Conservation (phyloP, 805 yeast genomes). For the Schwanniomyces sp. region DNA sequence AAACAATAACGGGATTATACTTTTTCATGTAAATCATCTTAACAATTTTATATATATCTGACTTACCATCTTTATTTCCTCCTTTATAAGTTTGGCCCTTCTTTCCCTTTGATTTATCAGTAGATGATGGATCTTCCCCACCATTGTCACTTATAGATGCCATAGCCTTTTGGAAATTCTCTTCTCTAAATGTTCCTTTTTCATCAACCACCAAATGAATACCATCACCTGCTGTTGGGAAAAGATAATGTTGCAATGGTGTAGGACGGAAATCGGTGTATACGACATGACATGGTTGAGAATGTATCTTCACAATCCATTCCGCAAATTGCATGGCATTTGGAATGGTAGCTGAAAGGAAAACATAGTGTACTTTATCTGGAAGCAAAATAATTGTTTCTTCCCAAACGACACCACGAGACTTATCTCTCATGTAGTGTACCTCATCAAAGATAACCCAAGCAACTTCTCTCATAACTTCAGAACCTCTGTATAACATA, state of each 20-base stretch:
- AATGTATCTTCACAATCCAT: constrained; percentile 94
- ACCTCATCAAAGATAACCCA: constrained; percentile 99
- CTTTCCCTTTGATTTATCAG: constrained; percentile 61
- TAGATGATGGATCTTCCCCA: constrained; percentile 80
- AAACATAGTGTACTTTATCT: constrained; percentile 92
- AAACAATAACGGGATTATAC: constrained; percentile 96
- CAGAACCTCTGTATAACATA: constrained; percentile 97
- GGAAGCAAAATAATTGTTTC: constrained; percentile 95
- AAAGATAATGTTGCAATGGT: constrained; percentile 93
- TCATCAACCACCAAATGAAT: constrained; percentile 97
- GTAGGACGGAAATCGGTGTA: constrained; percentile 99
- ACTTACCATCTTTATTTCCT: constrained; percentile 69
- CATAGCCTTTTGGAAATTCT: constrained; percentile 98
- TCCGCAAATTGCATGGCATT: constrained; percentile 98
- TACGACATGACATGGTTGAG: constrained; percentile 97
- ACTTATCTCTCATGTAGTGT: constrained; percentile 97
- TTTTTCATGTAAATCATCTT: constrained; percentile 97
- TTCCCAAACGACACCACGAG: constrained; percentile 99
- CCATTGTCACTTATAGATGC: constrained; percentile 77
- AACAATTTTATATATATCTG: constrained; percentile 94
- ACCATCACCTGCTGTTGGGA: constrained; percentile 99
- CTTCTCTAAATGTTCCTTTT: constrained; percentile 93
- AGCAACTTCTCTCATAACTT: constrained; percentile 97
- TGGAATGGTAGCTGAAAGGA: constrained; percentile 94
- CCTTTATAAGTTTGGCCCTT: constrained; percentile 85